A percentile compares a stretch with the other conserved stretches of the same genome.
Conservation (phyloP, 116 monocot species). For the Trichopus zeylanicus region DNA sequence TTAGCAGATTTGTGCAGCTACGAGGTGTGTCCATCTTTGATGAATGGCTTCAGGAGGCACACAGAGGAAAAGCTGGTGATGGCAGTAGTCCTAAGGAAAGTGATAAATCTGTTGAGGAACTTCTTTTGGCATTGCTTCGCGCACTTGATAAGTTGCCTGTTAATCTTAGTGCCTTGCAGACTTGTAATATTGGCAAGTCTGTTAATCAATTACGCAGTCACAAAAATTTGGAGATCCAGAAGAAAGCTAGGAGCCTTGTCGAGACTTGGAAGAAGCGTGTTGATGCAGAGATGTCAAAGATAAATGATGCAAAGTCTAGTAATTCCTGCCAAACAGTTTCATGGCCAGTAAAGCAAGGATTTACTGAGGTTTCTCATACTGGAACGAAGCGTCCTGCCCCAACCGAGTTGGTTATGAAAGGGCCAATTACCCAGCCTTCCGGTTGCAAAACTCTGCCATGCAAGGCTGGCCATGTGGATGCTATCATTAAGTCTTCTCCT, state of each 20-base stretch:
- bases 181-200: constrained; percentile 59
- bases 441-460: constrained; percentile 20
- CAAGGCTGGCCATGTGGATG: constrained; percentile 16
- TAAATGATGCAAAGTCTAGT: constrained; percentile 39
- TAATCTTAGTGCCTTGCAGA: constrained; percentile 56
- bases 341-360: constrained; percentile 39
- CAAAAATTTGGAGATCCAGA: constrained; percentile 71
- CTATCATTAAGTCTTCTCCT: constrained; percentile 8
- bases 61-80: constrained; percentile 54
- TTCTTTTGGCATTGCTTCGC: constrained; percentile 51
- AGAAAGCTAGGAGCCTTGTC: constrained; percentile 60
- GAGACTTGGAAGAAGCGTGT: constrained; percentile 87
- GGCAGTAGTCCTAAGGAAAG: constrained; percentile 58
- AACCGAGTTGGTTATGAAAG: constrained; percentile 18
- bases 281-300: constrained; percentile 66
- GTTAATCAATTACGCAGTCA: constrained; percentile 52
- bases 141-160: constrained; percentile 73
- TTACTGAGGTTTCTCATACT: constrained; percentile 37
- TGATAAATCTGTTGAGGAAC: constrained; percentile 55
- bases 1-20: constrained; percentile 57
- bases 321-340: constrained; percentile 27
- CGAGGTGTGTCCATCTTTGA: constrained; percentile 54
- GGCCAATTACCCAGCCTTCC: constrained; percentile 20
- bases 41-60: constrained; percentile 72
- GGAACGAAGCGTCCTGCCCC: constrained; percentile 25